Evolutionary conservation across 2,329 filamentous ascomycete genomes (phyloP), one percentile per base, ranked within the genome.

Genomic region (Basipetospora chlamydospora): DNA sequence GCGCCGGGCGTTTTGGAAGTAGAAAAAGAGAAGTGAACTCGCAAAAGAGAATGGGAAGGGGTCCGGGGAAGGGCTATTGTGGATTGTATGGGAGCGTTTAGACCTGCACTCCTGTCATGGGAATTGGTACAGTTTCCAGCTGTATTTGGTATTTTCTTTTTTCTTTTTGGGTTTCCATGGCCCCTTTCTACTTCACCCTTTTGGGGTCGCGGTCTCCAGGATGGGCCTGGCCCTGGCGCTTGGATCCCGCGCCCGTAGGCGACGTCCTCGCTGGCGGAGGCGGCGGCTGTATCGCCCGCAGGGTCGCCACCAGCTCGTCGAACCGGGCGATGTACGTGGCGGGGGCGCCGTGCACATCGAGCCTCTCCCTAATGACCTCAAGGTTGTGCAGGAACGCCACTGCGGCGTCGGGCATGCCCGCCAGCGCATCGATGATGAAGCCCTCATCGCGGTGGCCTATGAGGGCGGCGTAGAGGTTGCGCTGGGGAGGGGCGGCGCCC

Each of bases 401-500:
- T 28, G 64, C 59, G 9, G 57, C 56, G 31, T 64, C 61, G 2
- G 58, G 62, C 2, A 68, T 50, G 16, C 59, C 47, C 12, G 48
- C 49, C 4, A 73, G 54, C 6, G 60, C 55, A 25, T 55, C 58
- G 23, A 70, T 46, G 26, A 66, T 53, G 42, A 72, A 72, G 43
- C 55, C 53, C 5, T 46, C 44, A 35, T 64, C 59, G 6, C 46
- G 46, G 28, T 61, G 59, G 7, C 67, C 64, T 1, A 72, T 53
- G 18, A 72, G 59, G 12, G 56, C 52, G 28, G 55, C 47, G 49
- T 67, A 73, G 7, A 72, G 54, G 40, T 68, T 67, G 5, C 59
- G 55, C 22, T 63, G 56, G 17, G 47, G 43, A n/a, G 37, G 32
- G 2, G 43, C 46, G 1, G 44, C 38, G 3, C 47, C 47, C 1